Evolutionary conservation across 305 asterid genomes (phyloP).

Genomic region (Salvia sclarea): DNA sequence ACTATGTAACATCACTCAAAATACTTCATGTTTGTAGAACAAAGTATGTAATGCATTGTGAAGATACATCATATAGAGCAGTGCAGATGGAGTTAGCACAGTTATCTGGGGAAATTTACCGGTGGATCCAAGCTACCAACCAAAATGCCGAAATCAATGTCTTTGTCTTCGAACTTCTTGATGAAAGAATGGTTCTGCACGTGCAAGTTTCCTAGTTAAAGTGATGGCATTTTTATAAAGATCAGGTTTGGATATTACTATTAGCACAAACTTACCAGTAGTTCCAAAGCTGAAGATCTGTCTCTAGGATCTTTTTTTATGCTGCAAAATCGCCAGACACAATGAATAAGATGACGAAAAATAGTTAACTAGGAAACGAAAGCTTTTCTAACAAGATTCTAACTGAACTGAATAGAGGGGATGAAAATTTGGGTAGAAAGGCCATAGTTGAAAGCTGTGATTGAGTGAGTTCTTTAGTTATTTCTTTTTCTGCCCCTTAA

Average conservation of each 20-base stretch:
- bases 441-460: background rate
- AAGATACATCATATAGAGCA: conserved; percentile 24
- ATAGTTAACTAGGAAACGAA: background rate
- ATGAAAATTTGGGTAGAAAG: too few relatives aligned
- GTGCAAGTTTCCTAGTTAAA: conserved; percentile 28
- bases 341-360: conserved; percentile 15
- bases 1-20: conserved; percentile 9
- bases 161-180: conserved; percentile 92
- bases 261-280: conserved; percentile 62
- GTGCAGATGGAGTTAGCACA: conserved; percentile 26
- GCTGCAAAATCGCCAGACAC: conserved; percentile 50
- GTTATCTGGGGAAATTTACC: conserved; percentile 60
- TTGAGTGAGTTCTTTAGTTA: background rate
- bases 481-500: background rate
- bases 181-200: conserved; percentile 84
- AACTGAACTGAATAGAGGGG: background rate
- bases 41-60: conserved; percentile 5
- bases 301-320: conserved; percentile 85
- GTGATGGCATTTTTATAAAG: background rate
- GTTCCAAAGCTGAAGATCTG: conserved; percentile 81
- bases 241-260: background rate
- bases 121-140: conserved; percentile 87
- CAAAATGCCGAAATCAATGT: conserved; percentile 79
- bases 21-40: background rate
- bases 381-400: conserved; percentile 1